Evolutionary conservation across 177 flowering plant species (phyloP).

Genomic region (Telopea speciosissima): DNA sequence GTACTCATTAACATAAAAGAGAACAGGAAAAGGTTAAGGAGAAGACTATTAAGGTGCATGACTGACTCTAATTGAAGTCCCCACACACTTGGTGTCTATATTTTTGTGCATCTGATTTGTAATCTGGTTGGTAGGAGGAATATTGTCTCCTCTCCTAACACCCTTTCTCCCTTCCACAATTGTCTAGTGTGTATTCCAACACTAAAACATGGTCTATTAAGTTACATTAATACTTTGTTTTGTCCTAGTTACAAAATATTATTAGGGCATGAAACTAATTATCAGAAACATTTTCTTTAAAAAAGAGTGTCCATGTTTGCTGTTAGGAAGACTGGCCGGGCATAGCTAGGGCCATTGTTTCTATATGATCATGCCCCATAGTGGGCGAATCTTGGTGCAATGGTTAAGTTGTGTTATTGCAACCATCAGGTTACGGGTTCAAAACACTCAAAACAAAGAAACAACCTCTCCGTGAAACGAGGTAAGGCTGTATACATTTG

Average conservation of each 20-base stretch:
- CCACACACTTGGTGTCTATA: background rate
- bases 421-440: too few species aligned
- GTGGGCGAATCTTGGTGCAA: too few species aligned
- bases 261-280: background rate
- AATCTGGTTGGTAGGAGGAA: background rate
- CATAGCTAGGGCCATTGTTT: too few species aligned
- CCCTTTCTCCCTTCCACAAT: background rate
- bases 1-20: background rate
- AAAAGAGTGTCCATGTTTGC: background rate
- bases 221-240: background rate
- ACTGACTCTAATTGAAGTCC: too few species aligned
- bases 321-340: too few species aligned
- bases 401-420: too few species aligned
- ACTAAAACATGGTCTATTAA: background rate
- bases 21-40: background rate
- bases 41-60: background rate
- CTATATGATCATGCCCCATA: too few species aligned
- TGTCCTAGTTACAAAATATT: background rate
- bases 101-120: background rate
- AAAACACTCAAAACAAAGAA: too few species aligned
- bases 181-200: background rate
- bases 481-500: too few species aligned
- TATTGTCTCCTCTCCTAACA: background rate
- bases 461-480: too few species aligned
- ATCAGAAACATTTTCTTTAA: background rate